Base-by-base conservation (phyloP, 1,139 yeast species). In the Chernovozyma aurita region DNA sequence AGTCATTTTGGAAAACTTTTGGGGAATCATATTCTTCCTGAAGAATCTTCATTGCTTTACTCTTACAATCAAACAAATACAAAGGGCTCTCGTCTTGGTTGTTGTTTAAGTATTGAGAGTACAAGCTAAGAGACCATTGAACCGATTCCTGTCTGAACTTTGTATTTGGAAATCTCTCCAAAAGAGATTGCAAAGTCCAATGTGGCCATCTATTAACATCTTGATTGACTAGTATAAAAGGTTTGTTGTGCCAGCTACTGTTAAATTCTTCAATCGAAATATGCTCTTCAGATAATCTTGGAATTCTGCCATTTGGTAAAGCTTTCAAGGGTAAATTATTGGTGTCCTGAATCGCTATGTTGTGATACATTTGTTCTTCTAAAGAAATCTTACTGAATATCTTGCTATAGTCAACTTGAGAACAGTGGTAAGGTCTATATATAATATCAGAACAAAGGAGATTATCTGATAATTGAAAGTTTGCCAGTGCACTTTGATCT, bases 111-210 rank as follows among this genome's bases (percentile, higher is more conserved):
- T 88, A 88, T 38, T 77, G 70, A 2, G 73, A 57, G 51, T 86
- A 88, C 17, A 76, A 64, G 1, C 63, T 47, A 17, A 88, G 63
- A 11, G 80, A 71, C 96, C 96, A 87, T 44, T 78, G 76, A 35
- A 86, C 92, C 24, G 86, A 78, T 57, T 88, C 97, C 54, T 87
- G 95, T 39, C 92, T 73, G 55, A 88, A 88, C 32, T 61, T 65
- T 1, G 73, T 80, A 24, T 73, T 57, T 1, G 87, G 78, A 47
- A 80, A 86, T 37, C 80, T 57, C 3, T 58, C 45, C 4, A 70
- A 60, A 14, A 87, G 62, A 12, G 61, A 53, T 1, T 65, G 61
- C 21, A 83, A 56, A 5, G 70, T 63, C 95, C 95, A 85, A 3
- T 55, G 43, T 2, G 95, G 88, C 88, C 88, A 82, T 40, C 86